Conservation (phyloP, 106 monocot species). For the Agapanthus africanus region DNA sequence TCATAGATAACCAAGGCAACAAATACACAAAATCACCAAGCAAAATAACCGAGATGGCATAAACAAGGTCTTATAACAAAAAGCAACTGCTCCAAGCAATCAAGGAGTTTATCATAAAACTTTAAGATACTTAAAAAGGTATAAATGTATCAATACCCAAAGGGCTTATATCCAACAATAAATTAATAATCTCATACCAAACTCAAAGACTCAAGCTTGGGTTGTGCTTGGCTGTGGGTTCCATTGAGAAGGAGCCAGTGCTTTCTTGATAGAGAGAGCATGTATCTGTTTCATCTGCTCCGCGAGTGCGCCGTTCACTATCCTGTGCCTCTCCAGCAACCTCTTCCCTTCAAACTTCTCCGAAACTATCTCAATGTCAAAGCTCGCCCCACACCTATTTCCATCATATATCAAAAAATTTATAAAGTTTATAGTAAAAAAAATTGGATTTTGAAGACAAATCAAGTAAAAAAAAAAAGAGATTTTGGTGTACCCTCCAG, state of each 20-base stretch:
- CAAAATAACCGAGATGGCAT: too few relatives aligned
- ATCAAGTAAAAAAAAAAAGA: too few relatives aligned
- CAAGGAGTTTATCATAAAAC: too few relatives aligned
- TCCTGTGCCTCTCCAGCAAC: slow-evolving; percentile 86
- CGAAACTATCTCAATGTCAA: slow-evolving; percentile 76
- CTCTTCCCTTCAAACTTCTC: slow-evolving; percentile 94
- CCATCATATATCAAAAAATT: too few relatives aligned
- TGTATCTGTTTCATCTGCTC: slow-evolving; percentile 79
- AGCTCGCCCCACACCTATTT: slow-evolving; percentile 85
- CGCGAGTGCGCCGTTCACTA: slow-evolving; percentile 78
- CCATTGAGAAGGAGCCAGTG: slow-evolving; percentile 67
- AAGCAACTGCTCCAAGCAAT: too few relatives aligned
- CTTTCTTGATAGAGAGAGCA: slow-evolving; percentile 92
- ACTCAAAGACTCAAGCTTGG: not conserved
- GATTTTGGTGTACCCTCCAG: slow-evolving; percentile 92
- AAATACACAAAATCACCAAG: too few relatives aligned
- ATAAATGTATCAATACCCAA: not conserved
- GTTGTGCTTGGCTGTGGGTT: slow-evolving; percentile 16
- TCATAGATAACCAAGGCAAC: too few relatives aligned
- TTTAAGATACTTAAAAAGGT: not conserved
- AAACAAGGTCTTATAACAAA: too few relatives aligned
- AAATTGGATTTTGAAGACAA: too few relatives aligned
- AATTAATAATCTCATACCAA: not conserved
- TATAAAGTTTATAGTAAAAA: too few relatives aligned
- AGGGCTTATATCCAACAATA: not conserved